Evolutionary conservation across 129 eudicot species (phyloP).

Genomic region (Calendula officinalis): DNA sequence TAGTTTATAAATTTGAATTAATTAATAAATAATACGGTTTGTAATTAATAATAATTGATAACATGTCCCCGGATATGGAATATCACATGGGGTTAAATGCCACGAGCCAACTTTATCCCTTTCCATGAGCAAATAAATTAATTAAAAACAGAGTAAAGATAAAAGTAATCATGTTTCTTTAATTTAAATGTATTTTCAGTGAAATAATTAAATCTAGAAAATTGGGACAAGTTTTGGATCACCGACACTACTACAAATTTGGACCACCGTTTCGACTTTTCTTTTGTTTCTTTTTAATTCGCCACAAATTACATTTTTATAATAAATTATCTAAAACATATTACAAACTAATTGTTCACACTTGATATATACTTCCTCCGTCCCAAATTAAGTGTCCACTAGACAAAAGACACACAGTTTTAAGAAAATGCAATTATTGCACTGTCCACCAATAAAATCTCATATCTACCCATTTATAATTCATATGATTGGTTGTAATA

Average conservation of each 20-base stretch:
- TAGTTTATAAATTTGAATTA: neutral
- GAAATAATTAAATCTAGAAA: neutral
- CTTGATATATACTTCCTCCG: no score
- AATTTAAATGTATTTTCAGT: neutral
- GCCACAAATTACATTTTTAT: neutral
- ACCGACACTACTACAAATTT: conserved; percentile 40
- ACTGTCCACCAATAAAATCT: no score
- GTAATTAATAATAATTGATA: conserved; percentile 21
- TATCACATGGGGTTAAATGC: conserved; percentile 31
- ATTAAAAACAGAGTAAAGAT: conserved; percentile 1
- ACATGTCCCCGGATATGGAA: conserved; percentile 22
- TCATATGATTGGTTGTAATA: no score
- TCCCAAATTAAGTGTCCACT: no score
- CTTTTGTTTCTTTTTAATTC: neutral
- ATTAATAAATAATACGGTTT: neutral
- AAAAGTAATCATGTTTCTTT: conserved; percentile 13
- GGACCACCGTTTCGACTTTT: conserved; percentile 11
- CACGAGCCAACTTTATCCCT: conserved; percentile 26
- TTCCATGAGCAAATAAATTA: neutral
- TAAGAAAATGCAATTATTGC: no score
- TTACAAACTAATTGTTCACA: no score
- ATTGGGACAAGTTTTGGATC: conserved; percentile 19
- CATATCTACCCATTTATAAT: no score
- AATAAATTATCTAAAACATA: neutral
- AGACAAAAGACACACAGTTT: no score